A percentile compares a stretch with the other conserved stretches of the same genome.
phyloP scores from a whole-genome alignment of 805 yeast species.

The Saturnispora hagleri region DNA sequence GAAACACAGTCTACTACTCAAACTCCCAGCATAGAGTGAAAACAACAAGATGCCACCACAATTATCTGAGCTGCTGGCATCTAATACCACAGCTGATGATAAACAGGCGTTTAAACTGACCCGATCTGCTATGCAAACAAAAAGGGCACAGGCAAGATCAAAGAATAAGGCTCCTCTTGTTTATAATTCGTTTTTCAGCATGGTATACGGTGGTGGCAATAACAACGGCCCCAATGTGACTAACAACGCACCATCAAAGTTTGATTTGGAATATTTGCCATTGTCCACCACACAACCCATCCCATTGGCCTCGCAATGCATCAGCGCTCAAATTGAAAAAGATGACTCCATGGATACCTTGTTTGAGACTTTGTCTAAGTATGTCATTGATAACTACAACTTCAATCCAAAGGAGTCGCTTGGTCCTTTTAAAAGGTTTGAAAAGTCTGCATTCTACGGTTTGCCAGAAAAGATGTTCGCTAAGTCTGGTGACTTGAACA shows the following conservation, averaged over 20 bases:
- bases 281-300: conserved; percentile 43
- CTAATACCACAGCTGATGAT: background rate
- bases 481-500: conserved; percentile 1
- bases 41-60: conserved; percentile 3
- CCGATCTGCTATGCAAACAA: conserved; percentile 20
- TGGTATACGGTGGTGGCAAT: conserved; percentile 3
- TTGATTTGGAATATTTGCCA: conserved; percentile 34
- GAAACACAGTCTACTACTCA: background rate
- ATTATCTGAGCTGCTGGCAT: conserved; percentile 3
- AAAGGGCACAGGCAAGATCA: conserved; percentile 18
- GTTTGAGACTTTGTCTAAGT: conserved; percentile 46
- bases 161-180: conserved; percentile 12
- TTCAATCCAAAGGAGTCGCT: conserved; percentile 36
- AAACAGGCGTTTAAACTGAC: background rate
- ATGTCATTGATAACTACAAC: conserved; percentile 61
- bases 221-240: background rate
- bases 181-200: background rate
- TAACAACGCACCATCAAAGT: background rate
- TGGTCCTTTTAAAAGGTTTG: conserved; percentile 64
- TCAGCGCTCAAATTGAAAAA: conserved; percentile 46
- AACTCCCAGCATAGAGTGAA: background rate
- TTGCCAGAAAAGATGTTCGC: conserved; percentile 57
- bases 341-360: conserved; percentile 51
- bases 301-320: conserved; percentile 54
- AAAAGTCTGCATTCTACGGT: conserved; percentile 53